Percentiles rank a stretch among this genome's conserved stretches.
Evolutionary conservation across 2,329 filamentous ascomycete genomes (phyloP).

Genomic region (Aspergillus japonicus): DNA sequence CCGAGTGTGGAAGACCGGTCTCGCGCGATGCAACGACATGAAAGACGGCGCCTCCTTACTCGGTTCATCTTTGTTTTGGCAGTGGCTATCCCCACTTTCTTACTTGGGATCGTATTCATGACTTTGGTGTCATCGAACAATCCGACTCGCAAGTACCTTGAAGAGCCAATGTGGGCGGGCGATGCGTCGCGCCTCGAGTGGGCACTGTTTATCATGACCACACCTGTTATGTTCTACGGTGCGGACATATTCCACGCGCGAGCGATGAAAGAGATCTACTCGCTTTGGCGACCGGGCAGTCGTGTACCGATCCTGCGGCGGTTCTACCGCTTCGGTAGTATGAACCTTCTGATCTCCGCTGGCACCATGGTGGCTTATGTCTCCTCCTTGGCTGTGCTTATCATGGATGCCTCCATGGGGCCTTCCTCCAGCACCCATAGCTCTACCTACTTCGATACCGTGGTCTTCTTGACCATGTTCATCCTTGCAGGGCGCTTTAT

Average conservation of each 20-base stretch:
- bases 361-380: conserved; percentile 87
- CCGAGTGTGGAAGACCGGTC: conserved; percentile 82
- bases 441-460: conserved; percentile 82
- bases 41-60: conserved; percentile 66
- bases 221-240: conserved; percentile 81
- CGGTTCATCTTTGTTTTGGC: conserved; percentile 69
- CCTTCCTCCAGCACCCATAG: conserved; percentile 49
- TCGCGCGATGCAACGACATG: conserved; percentile 66
- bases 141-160: conserved; percentile 62
- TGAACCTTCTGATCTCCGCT: conserved; percentile 90
- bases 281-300: conserved; percentile 75
- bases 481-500: conserved; percentile 61
- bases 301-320: conserved; percentile 69
- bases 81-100: conserved; percentile 75
- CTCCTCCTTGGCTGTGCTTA: conserved; percentile 75
- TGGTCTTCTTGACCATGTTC: conserved; percentile 88
- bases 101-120: conserved; percentile 92
- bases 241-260: conserved; percentile 81
- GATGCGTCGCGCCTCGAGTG: conserved; percentile 73
- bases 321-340: conserved; percentile 92
- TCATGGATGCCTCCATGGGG: conserved; percentile 51
- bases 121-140: conserved; percentile 66
- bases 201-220: conserved; percentile 76
- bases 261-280: conserved; percentile 73
- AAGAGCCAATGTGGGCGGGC: conserved; percentile 68